phyloP scores from a whole-genome alignment of 371 early-diverging fungal genomes.

The Haplosporangium sp. region DNA sequence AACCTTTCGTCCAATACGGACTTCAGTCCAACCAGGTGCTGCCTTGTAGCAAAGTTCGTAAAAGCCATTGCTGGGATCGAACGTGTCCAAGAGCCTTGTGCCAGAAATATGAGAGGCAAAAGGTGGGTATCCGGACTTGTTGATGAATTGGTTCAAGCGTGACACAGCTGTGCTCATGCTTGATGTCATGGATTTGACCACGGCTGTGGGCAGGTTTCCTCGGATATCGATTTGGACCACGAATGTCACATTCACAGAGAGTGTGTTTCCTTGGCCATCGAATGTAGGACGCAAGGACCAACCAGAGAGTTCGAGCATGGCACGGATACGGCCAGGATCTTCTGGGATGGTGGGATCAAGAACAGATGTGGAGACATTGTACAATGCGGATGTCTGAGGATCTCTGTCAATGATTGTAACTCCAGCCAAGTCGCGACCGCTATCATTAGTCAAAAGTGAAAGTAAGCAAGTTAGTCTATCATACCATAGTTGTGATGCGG shows the following conservation, averaged over 20 bases:
- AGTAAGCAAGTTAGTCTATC: background rate
- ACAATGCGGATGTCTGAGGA: conserved; percentile 64
- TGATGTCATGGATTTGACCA: conserved; percentile 47
- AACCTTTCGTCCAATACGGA: conserved; percentile 50
- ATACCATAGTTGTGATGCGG: background rate
- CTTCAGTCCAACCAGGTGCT: conserved; percentile 47
- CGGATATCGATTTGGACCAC: conserved; percentile 68
- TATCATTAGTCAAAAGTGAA: conserved; percentile 5
- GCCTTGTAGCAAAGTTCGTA: conserved; percentile 54
- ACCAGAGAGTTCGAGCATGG: conserved; percentile 67
- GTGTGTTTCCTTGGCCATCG: conserved; percentile 59
- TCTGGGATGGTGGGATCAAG: conserved; percentile 65
- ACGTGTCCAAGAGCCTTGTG: conserved; percentile 41
- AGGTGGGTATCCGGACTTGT: conserved; percentile 51
- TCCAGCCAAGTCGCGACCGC: conserved; percentile 65
- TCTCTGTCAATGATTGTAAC: conserved; percentile 70
- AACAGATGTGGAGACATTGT: conserved; percentile 71
- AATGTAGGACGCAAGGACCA: conserved; percentile 68
- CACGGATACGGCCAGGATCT: conserved; percentile 63
- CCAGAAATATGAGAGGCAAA: conserved; percentile 50
- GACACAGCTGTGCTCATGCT: conserved; percentile 43
- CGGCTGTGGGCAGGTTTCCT: conserved; percentile 30
- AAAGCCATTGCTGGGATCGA: conserved; percentile 37
- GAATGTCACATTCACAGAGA: conserved; percentile 64
- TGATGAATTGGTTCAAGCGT: conserved; percentile 48